phyloP scores from a whole-genome alignment of 768 basidiomycete species.

The Serpula lacrymans region DNA sequence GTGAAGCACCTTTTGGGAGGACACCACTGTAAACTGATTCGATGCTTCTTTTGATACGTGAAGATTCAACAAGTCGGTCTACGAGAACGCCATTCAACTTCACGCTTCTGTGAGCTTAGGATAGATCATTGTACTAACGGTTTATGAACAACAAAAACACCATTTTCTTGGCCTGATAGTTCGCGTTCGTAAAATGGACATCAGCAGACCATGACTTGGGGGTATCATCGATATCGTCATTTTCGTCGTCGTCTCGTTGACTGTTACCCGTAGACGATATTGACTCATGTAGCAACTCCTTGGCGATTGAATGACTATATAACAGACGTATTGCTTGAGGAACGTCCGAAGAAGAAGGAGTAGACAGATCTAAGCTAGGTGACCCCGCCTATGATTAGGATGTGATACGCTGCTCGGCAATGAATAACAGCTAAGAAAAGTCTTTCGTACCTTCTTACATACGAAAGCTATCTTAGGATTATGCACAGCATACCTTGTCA shows the following conservation, averaged over 20 bases:
- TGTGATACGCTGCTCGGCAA: conserved; percentile 6
- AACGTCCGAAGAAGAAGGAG: conserved; percentile 63
- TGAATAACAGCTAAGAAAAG: background rate
- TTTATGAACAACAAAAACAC: conserved; percentile 92
- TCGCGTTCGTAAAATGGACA: conserved; percentile 79
- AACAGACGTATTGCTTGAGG: conserved; percentile 71
- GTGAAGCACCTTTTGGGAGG: conserved; percentile 84
- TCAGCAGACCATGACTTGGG: conserved; percentile 67
- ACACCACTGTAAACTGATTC: conserved; percentile 83
- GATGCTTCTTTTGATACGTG: conserved; percentile 80
- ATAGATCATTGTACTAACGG: conserved; percentile 46
- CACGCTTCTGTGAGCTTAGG: background rate
- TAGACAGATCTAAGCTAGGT: conserved; percentile 74
- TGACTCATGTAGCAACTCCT: conserved; percentile 59
- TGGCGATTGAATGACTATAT: conserved; percentile 78
- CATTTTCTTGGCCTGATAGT: conserved; percentile 85
- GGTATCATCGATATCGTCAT: conserved; percentile 26
- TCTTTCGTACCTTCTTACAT: conserved; percentile 76
- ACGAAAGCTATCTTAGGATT: conserved; percentile 85
- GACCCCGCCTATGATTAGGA: conserved; percentile 61
- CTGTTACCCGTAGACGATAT: conserved; percentile 33
- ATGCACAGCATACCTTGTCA: conserved; percentile 92
- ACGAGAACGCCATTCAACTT: background rate
- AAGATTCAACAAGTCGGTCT: conserved; percentile 93
- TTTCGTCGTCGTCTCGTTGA: conserved; percentile 26